Base-by-base conservation (phyloP, 2,329 filamentous ascomycete genomes). In the Ophiostoma ulmi region DNA sequence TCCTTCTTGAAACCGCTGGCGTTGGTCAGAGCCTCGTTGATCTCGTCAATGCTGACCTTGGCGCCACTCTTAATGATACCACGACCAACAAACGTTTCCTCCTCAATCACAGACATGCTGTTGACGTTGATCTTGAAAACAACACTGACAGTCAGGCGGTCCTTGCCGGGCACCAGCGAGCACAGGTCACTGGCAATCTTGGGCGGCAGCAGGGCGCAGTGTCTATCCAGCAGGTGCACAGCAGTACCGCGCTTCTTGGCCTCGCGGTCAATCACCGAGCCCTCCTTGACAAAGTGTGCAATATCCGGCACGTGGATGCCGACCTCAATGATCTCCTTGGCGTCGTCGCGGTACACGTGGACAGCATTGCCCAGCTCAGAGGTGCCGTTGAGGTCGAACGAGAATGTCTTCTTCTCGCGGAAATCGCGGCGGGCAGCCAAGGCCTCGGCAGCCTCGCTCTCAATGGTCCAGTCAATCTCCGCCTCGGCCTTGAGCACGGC, bases 231-330 rank as follows among this genome's bases (percentile, higher is more conserved):
- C 74, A 99, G 85, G 78, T 98, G 96, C 35, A 99, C 95, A 48
- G 93, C 94, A 71, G 94, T 98, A 73, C 94, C 94, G 75, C 95
- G 92, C 86, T 98, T 99, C 87, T 95, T 97, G 13, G 95, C 95
- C 81, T 99, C 95, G 66, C 95, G 91, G 77, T 99, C 95, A 68
- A 98, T 94, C 65, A 98, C 87, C 20, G 94, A 97, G 83, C 96
- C 97, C 67, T 90, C 86, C 85, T 98, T 98, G 79, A 99, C 92
- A 78, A 99, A 99, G 81, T 99, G 93, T 73, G 95, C 90, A 75
- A 98, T 90, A 80, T 99, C 95, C 41, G 94, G 89, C 77, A 99
- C 92, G 81, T 99, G 95, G 71, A 98, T 88, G 82, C 94, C 95
- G 75, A 99, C 91, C 79, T 99, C 94, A 74, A 97, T 89, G 80